These are phyloP conservation scores for Shiraia bambusicola DNA, from an alignment of 2,329 filamentous ascomycete species.

Conservation along the genomic window DNA sequence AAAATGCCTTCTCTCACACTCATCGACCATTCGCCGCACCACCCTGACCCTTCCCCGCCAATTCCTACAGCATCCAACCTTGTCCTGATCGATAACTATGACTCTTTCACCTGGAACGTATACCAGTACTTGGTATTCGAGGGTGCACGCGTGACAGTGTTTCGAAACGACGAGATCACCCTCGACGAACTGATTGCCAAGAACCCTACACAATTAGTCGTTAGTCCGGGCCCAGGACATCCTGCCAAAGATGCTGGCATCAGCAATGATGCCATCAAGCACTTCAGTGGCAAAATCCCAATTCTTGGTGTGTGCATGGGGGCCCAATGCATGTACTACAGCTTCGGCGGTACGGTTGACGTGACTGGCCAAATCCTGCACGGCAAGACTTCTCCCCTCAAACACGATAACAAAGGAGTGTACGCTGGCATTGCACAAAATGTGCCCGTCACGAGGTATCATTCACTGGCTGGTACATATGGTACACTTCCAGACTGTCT, in stretches of 20 bases:
- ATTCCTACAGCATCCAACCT: slow-evolving; percentile 84
- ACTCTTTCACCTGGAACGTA: slow-evolving; percentile 99
- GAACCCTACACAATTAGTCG: slow-evolving; percentile 88
- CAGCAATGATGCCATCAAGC: slow-evolving; percentile 84
- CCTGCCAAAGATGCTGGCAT: slow-evolving; percentile 88
- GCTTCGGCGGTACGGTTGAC: slow-evolving; percentile 87
- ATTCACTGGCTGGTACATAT: slow-evolving; percentile 91
- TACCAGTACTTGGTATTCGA: slow-evolving; percentile 98
- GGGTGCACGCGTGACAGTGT: slow-evolving; percentile 85
- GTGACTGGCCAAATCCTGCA: slow-evolving; percentile 96
- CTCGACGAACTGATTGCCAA: slow-evolving; percentile 79
- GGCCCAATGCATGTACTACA: slow-evolving; percentile 93
- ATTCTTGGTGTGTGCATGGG: slow-evolving; percentile 99
- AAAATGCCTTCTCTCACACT: slow-evolving; percentile 52
- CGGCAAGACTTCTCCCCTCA: slow-evolving; percentile 90
- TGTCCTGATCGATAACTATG: slow-evolving; percentile 97
- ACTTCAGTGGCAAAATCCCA: slow-evolving; percentile 93
- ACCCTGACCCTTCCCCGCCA: slow-evolving; percentile 72
- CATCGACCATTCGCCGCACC: slow-evolving; percentile 82
- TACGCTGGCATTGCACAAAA: slow-evolving; percentile 79
- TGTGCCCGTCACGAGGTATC: slow-evolving; percentile 89
- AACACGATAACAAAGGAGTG: slow-evolving; percentile 88
- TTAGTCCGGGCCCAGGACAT: slow-evolving; percentile 94
- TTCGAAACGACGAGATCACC: slow-evolving; percentile 87
- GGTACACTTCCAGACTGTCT: slow-evolving; percentile 81